Base-by-base conservation (phyloP, 768 basidiomycete genomes). In the Calocybe indica region DNA sequence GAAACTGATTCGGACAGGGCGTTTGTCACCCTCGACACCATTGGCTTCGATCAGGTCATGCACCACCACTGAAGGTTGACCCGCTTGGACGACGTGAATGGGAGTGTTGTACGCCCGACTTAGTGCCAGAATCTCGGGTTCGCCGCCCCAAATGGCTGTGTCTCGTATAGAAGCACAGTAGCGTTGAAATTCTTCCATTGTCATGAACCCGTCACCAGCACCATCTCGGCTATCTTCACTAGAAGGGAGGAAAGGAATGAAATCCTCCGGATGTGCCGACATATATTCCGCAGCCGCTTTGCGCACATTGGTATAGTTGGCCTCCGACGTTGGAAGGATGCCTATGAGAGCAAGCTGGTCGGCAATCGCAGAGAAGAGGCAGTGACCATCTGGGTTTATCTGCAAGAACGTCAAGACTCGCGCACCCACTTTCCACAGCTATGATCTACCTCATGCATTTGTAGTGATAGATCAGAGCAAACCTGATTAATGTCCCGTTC, bases 381-480 rank as follows among this genome's bases (percentile, higher is more conserved):
- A 98, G 57, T 98, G 94, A 0, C 95, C 95, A 57, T 98, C 95
- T 12, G 95, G 92, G 50, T 83, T 83, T 56, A 97, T 85, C 92
- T 96, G 52, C 9, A 31, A 11, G 38, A 13, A 49, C 10, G 30
- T 31, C 41, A n/a, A 15, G 36, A 47, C 37, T 38, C 1, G 15
- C 11, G 10, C 37, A 42, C 37, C 35, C 8, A 1, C 30, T 9
- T 43, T 30, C 14, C 11, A 40, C 33, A 29, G 11, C 14, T 36
- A 35, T 15, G 31, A 55, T 69, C 46, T 48, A 83, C 88, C 73
- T 92, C 80, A 51, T 81, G 67, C 36, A 88, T 71, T 49, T 80
- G 74, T 32, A 92, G 68, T 13, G 72, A 72, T n/a, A 85, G 66
- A 40, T 83, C 74, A 41, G 84, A 77, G 60, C 86, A 88, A 9